phyloP scores from a whole-genome alignment of 179 eudicot genomes.

The Actinidia polygama region DNA sequence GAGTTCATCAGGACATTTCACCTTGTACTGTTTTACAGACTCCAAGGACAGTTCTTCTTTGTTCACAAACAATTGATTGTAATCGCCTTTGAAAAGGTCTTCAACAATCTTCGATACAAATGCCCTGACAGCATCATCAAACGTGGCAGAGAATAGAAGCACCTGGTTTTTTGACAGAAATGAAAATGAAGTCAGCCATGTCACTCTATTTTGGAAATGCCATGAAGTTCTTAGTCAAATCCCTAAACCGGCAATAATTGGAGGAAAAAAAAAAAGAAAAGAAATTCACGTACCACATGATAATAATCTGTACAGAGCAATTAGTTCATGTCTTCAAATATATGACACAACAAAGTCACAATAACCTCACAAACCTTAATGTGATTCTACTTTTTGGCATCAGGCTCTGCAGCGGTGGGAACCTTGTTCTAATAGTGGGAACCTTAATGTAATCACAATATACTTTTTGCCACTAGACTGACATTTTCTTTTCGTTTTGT shows the following conservation, averaged over 20 bases:
- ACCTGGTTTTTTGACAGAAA: slow-evolving; percentile 49
- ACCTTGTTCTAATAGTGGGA: too few species aligned
- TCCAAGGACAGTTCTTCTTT: slow-evolving; percentile 86
- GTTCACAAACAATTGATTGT: slow-evolving; percentile 82
- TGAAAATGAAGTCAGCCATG: slow-evolving; percentile 9
- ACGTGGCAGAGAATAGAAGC: slow-evolving; percentile 94
- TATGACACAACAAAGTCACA: too few species aligned
- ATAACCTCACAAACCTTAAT: too few species aligned
- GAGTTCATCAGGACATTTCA: slow-evolving; percentile 77
- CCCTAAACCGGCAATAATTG: not conserved
- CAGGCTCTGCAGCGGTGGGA: too few species aligned
- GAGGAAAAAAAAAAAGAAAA: too few species aligned
- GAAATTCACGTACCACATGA: not conserved
- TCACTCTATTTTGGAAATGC: not conserved
- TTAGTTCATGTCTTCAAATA: not conserved
- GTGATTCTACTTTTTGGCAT: too few species aligned
- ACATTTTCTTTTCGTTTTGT: too few species aligned
- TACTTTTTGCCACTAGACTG: too few species aligned
- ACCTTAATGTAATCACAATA: too few species aligned
- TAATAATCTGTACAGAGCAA: not conserved
- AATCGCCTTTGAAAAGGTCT: slow-evolving; percentile 47
- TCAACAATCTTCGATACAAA: slow-evolving; percentile 66
- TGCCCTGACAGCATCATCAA: slow-evolving; percentile 68
- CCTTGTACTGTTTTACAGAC: slow-evolving; percentile 86
- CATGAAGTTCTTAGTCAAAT: not conserved